These are phyloP conservation scores for Solanum medicagineum DNA, from an alignment of 257 asterid genomes.

Conservation along the genomic window DNA sequence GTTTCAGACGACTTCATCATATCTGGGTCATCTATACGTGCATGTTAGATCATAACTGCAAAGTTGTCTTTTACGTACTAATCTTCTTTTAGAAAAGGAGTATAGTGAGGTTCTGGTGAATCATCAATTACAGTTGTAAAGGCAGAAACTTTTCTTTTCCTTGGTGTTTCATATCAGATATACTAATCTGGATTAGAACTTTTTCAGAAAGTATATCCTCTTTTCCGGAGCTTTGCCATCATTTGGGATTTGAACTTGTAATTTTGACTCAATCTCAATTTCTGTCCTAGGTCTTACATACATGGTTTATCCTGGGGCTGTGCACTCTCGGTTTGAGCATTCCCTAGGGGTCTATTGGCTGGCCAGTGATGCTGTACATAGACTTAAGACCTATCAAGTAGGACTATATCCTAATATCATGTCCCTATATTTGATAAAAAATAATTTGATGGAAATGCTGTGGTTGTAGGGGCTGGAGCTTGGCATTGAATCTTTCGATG, in stretches of 20 bases:
- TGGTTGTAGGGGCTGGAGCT: constrained; percentile 73
- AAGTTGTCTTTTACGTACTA: neutral
- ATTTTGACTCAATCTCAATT: constrained; percentile 2
- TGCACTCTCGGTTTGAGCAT: constrained; percentile 93
- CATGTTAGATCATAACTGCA: neutral
- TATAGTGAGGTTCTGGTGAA: neutral
- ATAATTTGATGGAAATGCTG: constrained; percentile 4
- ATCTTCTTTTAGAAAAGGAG: neutral
- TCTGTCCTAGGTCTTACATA: constrained; percentile 43
- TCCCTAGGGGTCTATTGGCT: constrained; percentile 90
- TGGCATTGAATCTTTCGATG: constrained; percentile 52
- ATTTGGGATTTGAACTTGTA: neutral
- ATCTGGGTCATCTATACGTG: neutral
- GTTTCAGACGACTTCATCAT: neutral
- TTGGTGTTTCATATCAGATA: neutral
- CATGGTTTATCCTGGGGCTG: constrained; percentile 94
- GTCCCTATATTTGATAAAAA: constrained; percentile 5
- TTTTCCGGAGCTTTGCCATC: neutral
- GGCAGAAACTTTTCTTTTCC: neutral
- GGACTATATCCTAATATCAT: constrained; percentile 1
- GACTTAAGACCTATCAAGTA: constrained; percentile 65
- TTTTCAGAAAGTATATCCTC: neutral
- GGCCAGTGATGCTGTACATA: constrained; percentile 66
- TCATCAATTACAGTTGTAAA: neutral
- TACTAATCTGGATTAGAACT: neutral